phyloP scores from a whole-genome alignment of 1,284 basidiomycete genomes.

The Ustilago trichophora region DNA sequence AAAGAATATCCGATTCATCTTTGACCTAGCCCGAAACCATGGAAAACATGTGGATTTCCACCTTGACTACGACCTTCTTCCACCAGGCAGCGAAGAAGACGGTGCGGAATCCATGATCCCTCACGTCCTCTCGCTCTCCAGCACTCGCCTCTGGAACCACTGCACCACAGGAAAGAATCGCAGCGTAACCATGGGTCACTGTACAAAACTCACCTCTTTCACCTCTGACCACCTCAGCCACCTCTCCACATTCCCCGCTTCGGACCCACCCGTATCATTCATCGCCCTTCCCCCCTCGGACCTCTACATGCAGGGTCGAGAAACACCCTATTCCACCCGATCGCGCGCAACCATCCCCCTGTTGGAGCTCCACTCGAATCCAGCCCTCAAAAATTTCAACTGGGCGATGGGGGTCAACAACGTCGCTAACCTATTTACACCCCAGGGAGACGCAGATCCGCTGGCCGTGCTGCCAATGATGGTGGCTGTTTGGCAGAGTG shows the following conservation, averaged over 20 bases:
- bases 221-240: slow-evolving; percentile 3
- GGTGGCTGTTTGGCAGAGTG: slow-evolving; percentile 41
- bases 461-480: slow-evolving; percentile 34
- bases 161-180: neutral
- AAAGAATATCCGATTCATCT: slow-evolving; percentile 13
- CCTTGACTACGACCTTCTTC: slow-evolving; percentile 47
- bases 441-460: slow-evolving; percentile 50
- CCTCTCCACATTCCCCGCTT: neutral
- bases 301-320: slow-evolving; percentile 49
- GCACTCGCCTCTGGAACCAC: neutral
- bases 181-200: slow-evolving; percentile 35
- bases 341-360: slow-evolving; percentile 29
- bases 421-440: slow-evolving; percentile 48
- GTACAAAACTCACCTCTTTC: slow-evolving; percentile 40
- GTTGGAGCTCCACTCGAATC: slow-evolving; percentile 6
- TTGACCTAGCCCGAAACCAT: slow-evolving; percentile 14
- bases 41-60: slow-evolving; percentile 46
- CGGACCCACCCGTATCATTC: slow-evolving; percentile 10
- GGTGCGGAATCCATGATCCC: slow-evolving; percentile 16
- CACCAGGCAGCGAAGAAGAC: neutral
- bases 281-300: slow-evolving; percentile 32
- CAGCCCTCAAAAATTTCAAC: neutral
- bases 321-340: slow-evolving; percentile 14
- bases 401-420: slow-evolving; percentile 45
- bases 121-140: slow-evolving; percentile 2